phyloP scores from a whole-genome alignment of 805 yeast species.

The Ogataea minuta region DNA sequence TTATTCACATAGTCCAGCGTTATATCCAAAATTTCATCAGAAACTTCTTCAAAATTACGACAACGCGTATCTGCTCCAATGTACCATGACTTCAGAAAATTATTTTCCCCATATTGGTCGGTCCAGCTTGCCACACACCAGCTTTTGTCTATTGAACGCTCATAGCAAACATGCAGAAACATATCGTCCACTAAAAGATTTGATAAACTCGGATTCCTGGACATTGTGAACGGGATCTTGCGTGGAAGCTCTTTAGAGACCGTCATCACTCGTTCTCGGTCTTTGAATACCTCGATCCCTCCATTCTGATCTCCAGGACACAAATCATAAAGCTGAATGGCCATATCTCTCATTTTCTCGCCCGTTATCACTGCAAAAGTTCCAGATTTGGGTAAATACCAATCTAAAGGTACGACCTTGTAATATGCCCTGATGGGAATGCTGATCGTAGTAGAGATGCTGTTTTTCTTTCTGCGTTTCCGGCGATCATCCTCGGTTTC shows the following conservation, averaged over 20 bases:
- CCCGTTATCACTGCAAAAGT: slow-evolving; percentile 33
- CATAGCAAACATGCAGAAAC: slow-evolving; percentile 82
- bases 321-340: slow-evolving; percentile 57
- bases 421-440: slow-evolving; percentile 25
- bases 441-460: slow-evolving; percentile 10
- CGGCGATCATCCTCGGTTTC: slow-evolving; percentile 26
- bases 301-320: slow-evolving; percentile 37
- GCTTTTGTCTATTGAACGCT: slow-evolving; percentile 71
- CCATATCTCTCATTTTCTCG: slow-evolving; percentile 40
- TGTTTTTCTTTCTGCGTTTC: slow-evolving; percentile 28
- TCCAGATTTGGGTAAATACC: slow-evolving; percentile 36
- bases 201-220: slow-evolving; percentile 36
- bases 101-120: slow-evolving; percentile 71
- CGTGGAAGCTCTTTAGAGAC: slow-evolving; percentile 43
- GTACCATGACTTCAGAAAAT: slow-evolving; percentile 65
- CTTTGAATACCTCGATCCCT: slow-evolving; percentile 19
- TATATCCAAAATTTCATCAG: slow-evolving; percentile 65
- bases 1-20: slow-evolving; percentile 45
- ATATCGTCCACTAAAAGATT: slow-evolving; percentile 61
- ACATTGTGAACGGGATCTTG: slow-evolving; percentile 42
- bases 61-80: slow-evolving; percentile 32
- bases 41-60: slow-evolving; percentile 49
- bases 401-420: slow-evolving; percentile 43
- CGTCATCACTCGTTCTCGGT: slow-evolving; percentile 35
- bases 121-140: slow-evolving; percentile 92